Evolutionary conservation across 2,329 filamentous ascomycete species (phyloP).

Genomic region (Exophiala spinifera): DNA sequence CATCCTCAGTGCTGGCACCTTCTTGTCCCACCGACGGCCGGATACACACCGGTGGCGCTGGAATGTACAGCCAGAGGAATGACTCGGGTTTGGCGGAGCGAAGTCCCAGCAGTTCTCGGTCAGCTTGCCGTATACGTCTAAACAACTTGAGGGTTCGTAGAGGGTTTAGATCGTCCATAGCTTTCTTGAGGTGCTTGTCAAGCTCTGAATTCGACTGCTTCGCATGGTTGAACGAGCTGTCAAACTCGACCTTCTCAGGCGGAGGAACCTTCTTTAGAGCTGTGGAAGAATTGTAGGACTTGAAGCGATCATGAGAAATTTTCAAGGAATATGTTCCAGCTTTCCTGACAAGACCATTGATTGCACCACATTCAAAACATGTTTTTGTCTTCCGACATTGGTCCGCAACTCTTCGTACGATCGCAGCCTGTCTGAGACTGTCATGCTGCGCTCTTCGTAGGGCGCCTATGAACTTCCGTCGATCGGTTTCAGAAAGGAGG

Average conservation of each 20-base stretch:
- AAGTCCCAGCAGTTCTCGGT: constrained; percentile 88
- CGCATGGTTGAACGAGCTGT: constrained; percentile 77
- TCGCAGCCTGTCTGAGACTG: constrained; percentile 76
- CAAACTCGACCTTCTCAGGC: constrained; percentile 76
- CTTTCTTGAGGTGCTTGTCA: constrained; percentile 87
- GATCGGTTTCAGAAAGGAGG: constrained; percentile 75
- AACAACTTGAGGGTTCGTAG: constrained; percentile 86
- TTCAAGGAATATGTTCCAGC: constrained; percentile 78
- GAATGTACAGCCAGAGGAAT: constrained; percentile 96
- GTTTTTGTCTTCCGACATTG: constrained; percentile 82
- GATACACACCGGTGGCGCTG: constrained; percentile 90
- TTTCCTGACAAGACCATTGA: constrained; percentile 92
- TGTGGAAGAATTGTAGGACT: constrained; percentile 82
- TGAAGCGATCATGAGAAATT: constrained; percentile 89
- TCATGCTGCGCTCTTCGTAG: constrained; percentile 79
- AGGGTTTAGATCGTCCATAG: constrained; percentile 90
- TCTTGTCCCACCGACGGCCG: constrained; percentile 92
- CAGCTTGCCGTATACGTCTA: constrained; percentile 75
- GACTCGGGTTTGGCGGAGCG: constrained; percentile 91
- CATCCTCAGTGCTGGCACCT: constrained; percentile 89
- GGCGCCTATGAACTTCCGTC: constrained; percentile 72
- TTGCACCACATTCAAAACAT: constrained; percentile 74
- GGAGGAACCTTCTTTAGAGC: constrained; percentile 81
- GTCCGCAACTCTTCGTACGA: constrained; percentile 84
- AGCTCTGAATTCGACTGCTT: constrained; percentile 75